Conservation (phyloP, 768 basidiomycete species). For the Tubosaeta sp. region DNA sequence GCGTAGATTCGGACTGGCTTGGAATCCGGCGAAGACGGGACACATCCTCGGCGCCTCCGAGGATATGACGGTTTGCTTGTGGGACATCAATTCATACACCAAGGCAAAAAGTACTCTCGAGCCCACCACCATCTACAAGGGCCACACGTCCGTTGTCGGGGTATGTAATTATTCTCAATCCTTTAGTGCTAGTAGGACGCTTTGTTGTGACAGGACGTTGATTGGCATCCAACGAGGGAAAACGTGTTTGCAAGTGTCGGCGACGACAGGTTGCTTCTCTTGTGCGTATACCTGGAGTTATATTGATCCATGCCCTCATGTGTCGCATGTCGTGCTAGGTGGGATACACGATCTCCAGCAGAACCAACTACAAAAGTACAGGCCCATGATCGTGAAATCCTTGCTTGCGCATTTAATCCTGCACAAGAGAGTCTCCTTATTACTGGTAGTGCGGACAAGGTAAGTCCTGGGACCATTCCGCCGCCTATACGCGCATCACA, state of each 20-base stretch:
- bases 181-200: neutral
- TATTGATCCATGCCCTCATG: neutral
- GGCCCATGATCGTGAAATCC: conserved; percentile 88
- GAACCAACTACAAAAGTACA: conserved; percentile 70
- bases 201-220: conserved; percentile 68
- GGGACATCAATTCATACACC: conserved; percentile 90
- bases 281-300: conserved; percentile 53
- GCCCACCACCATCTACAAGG: conserved; percentile 77
- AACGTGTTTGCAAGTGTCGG: conserved; percentile 91
- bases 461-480: conserved; percentile 26
- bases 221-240: conserved; percentile 85
- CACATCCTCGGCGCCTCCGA: conserved; percentile 90
- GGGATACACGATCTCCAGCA: conserved; percentile 80
- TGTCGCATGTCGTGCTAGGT: conserved; percentile 45
- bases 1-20: conserved; percentile 85
- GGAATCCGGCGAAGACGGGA: conserved; percentile 82
- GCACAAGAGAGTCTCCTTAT: conserved; percentile 72
- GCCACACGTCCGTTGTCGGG: conserved; percentile 89
- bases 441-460: conserved; percentile 94
- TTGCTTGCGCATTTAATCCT: conserved; percentile 88
- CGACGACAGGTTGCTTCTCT: conserved; percentile 90
- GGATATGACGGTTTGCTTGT: conserved; percentile 93
- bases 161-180: conserved; percentile 41
- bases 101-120: conserved; percentile 78
- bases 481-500: neutral